Conservation (phyloP, 2,329 filamentous ascomycete species). For the Parascedosporium putredinis region DNA sequence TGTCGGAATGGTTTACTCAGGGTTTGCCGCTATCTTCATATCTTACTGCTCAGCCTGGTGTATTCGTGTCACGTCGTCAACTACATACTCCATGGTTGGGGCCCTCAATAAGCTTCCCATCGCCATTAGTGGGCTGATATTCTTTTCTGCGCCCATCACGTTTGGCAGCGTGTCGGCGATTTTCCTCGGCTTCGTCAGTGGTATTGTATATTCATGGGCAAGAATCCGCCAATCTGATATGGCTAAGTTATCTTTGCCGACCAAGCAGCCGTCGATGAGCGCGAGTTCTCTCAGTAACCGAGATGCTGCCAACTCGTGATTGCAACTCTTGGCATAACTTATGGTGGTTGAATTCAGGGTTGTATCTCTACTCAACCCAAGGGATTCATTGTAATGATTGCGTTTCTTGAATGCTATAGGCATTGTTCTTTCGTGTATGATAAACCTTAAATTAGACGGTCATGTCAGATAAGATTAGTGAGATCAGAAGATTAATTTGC, state of each 20-base stretch:
- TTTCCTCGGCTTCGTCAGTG: slow-evolving; percentile 79
- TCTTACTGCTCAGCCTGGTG: slow-evolving; percentile 99
- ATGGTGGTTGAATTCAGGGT: background rate
- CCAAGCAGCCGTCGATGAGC: slow-evolving; percentile 60
- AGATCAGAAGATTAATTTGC: no score
- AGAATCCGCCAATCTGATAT: slow-evolving; percentile 70
- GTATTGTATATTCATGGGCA: slow-evolving; percentile 79
- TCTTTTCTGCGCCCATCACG: slow-evolving; percentile 91
- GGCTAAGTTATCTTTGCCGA: slow-evolving; percentile 57
- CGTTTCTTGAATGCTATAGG: no score
- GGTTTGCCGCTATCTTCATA: slow-evolving; percentile 89
- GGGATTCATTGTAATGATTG: no score
- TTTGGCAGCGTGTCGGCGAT: slow-evolving; percentile 89
- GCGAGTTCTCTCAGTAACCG: slow-evolving; percentile 85
- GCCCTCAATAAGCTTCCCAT: slow-evolving; percentile 97
- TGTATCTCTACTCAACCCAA: no score
- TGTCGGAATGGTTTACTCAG: slow-evolving; percentile 86
- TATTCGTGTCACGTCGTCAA: slow-evolving; percentile 92
- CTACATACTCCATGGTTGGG: slow-evolving; percentile 97
- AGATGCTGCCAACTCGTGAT: slow-evolving; percentile 59
- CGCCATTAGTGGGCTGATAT: slow-evolving; percentile 81
- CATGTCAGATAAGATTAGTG: no score
- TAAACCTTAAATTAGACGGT: no score
- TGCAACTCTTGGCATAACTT: background rate
- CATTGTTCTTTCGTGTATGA: no score